Evolutionary conservation across 768 basidiomycete genomes (phyloP).

Genomic region (Nevesoporus exiguus): DNA sequence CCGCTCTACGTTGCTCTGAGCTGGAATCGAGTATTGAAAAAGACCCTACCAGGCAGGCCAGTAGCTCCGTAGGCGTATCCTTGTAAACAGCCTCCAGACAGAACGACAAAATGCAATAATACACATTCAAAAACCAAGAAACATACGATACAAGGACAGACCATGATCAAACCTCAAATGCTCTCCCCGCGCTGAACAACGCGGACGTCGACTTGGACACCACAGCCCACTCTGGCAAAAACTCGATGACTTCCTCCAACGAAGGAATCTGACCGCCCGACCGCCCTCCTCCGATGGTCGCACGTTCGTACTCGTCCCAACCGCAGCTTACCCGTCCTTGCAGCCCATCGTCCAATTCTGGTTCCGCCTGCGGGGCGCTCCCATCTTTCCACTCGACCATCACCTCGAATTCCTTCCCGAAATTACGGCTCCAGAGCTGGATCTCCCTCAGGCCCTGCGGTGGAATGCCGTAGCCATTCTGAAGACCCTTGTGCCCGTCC

Average conservation of each 20-base stretch:
- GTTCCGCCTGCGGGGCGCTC: slow-evolving; percentile 9
- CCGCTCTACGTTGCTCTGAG: no score
- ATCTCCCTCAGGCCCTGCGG: slow-evolving; percentile 37
- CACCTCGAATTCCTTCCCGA: slow-evolving; percentile 52
- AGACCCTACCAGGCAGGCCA: no score
- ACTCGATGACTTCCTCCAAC: slow-evolving; percentile 59
- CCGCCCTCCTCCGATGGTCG: slow-evolving; percentile 42
- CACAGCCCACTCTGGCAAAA: slow-evolving; percentile 67
- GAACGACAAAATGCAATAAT: not conserved
- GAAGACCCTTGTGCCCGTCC: slow-evolving; percentile 35
- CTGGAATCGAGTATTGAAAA: no score
- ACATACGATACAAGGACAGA: not conserved
- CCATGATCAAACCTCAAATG: slow-evolving; percentile 20
- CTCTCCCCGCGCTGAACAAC: slow-evolving; percentile 49
- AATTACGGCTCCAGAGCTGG: slow-evolving; percentile 59
- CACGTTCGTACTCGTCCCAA: slow-evolving; percentile 68
- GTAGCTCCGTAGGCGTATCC: no score
- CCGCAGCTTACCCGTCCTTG: slow-evolving; percentile 55
- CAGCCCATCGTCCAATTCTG: slow-evolving; percentile 15
- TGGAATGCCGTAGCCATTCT: slow-evolving; percentile 40
- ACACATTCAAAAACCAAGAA: not conserved
- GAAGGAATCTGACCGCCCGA: slow-evolving; percentile 56
- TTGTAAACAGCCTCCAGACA: no score
- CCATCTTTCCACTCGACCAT: slow-evolving; percentile 46
- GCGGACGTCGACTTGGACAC: slow-evolving; percentile 54